These are phyloP conservation scores for Hemerocallis citrina DNA, from an alignment of 106 monocot species.

Conservation along the genomic window DNA sequence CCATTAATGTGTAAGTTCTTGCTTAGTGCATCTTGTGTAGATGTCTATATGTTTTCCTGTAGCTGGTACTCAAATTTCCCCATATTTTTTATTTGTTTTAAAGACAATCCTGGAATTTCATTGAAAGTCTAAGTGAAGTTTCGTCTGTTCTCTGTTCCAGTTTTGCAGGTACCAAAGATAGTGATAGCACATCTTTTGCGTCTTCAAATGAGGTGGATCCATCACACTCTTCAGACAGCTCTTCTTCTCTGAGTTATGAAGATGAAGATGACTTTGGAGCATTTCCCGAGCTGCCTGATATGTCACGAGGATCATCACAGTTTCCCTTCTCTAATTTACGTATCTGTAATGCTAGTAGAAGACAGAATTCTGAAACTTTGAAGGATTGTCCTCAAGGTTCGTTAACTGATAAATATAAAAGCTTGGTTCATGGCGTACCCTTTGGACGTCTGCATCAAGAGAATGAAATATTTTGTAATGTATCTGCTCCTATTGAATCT, in stretches of 20 bases:
- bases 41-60: too few species aligned
- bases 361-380: slow-evolving; percentile 8
- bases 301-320: slow-evolving; percentile 9
- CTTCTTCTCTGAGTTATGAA: slow-evolving; percentile 37
- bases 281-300: slow-evolving; percentile 8
- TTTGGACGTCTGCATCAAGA: slow-evolving; percentile 6
- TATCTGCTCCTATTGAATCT: slow-evolving; percentile 7
- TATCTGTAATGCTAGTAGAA: slow-evolving; percentile 12
- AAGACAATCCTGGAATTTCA: background rate
- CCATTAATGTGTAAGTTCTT: slow-evolving; percentile 22
- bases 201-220: slow-evolving; percentile 29
- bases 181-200: slow-evolving; percentile 35
- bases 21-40: too few species aligned
- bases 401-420: too few species aligned
- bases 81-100: background rate
- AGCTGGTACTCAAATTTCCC: background rate
- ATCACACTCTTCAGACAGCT: slow-evolving; percentile 38
- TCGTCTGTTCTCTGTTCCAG: slow-evolving; percentile 29
- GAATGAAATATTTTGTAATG: slow-evolving; percentile 5
- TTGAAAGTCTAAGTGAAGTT: background rate
- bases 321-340: slow-evolving; percentile 22
- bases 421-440: too few species aligned
- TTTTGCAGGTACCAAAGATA: slow-evolving; percentile 19
- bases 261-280: slow-evolving; percentile 20
- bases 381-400: too few species aligned